Conservation (phyloP, 139 green algal genomes). For the Picochlorum sp. region DNA sequence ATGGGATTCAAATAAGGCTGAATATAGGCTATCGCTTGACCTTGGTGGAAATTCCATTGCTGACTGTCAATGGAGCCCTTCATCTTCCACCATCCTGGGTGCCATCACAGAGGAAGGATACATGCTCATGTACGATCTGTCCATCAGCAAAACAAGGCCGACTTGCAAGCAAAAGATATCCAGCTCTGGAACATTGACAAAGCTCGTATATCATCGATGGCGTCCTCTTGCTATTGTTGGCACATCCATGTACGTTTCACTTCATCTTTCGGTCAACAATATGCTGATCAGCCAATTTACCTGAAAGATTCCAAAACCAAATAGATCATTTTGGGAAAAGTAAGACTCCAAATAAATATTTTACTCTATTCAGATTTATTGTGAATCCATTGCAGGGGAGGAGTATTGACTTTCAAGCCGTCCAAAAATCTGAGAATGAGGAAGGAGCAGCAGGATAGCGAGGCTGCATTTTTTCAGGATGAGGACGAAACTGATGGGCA, state of each 20-base stretch:
- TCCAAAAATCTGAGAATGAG: constrained; percentile 78
- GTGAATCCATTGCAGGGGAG: constrained; percentile 33
- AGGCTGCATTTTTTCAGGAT: not conserved
- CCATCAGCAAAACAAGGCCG: constrained; percentile 61
- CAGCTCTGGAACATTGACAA: constrained; percentile 70
- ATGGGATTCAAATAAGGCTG: constrained; percentile 26
- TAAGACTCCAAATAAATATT: not conserved
- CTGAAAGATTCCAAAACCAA: too few relatives aligned
- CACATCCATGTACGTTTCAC: constrained; percentile 43
- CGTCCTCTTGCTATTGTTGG: constrained; percentile 83
- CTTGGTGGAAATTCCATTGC: constrained; percentile 54
- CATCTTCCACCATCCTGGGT: constrained; percentile 75
- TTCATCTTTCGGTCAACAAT: not conserved
- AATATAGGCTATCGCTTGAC: constrained; percentile 49
- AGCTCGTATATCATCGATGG: constrained; percentile 76
- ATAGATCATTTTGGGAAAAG: not conserved
- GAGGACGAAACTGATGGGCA: not conserved
- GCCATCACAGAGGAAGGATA: constrained; percentile 50
- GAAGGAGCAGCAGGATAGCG: too few relatives aligned
- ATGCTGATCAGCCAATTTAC: too few relatives aligned
- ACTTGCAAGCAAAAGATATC: constrained; percentile 82
- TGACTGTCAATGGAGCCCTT: constrained; percentile 83
- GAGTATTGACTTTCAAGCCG: constrained; percentile 76
- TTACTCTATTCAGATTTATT: not conserved
- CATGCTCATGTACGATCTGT: constrained; percentile 80